Percentiles rank a stretch among this genome's conserved stretches.
Evolutionary conservation across 23 red algal species (phyloP).

Genomic region (Gracilaria domingensis): DNA sequence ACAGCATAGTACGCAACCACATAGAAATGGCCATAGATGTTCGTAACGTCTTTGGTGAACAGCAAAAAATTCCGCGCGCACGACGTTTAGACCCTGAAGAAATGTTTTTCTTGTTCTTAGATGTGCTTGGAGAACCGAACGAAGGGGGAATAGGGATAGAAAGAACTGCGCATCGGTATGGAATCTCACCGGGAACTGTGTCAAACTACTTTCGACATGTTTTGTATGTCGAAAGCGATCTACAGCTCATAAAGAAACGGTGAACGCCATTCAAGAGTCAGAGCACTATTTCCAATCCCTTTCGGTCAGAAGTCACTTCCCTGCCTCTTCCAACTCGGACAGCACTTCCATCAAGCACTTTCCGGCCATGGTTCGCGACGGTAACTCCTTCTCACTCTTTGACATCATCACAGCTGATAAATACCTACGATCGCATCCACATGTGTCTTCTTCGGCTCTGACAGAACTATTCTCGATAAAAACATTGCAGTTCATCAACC

Average conservation of each 20-base stretch:
- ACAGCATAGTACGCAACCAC: no score
- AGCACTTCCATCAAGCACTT: background rate
- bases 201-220: no score
- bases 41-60: no score
- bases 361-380: background rate
- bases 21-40: no score
- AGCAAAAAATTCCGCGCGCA: no score
- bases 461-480: background rate
- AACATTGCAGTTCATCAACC: background rate
- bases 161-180: no score
- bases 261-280: background rate
- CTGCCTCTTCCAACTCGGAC: background rate
- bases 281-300: background rate
- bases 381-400: background rate
- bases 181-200: no score
- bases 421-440: background rate
- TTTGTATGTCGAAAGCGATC: no score
- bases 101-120: no score
- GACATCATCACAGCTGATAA: background rate
- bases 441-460: background rate
- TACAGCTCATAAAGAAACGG: constrained; percentile 1
- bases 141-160: no score
- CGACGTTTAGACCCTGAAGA: no score
- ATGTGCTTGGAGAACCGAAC: no score
- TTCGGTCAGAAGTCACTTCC: background rate